Evolutionary conservation across 164 flowering plant species (phyloP), one percentile per base, ranked within the genome.

Genomic region (Annona cherimola): DNA sequence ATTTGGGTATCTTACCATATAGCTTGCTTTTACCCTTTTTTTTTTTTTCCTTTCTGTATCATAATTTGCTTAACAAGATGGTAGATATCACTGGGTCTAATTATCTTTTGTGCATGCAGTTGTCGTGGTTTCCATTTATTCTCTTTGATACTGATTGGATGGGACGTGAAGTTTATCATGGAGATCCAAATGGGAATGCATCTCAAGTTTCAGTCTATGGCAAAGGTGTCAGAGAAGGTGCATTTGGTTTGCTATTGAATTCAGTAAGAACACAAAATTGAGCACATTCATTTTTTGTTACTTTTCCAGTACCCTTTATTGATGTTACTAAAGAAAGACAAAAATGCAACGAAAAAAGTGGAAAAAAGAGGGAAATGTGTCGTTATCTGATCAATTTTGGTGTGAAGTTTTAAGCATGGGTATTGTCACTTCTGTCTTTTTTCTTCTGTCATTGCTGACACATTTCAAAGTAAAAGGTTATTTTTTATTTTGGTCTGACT

Each of bases 161-260:
- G 98, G 99, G 99, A 42, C 89, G 96, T 74, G 99, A 95, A 81
- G 98, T 95, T 73, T 91, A 86, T 82, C 93, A 91, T 79, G 98
- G 99, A 54, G 86, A 95, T 80, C 99, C 98, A 20, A 91, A 87
- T 64, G 97, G 98, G 74, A 72, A 75, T 76, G 11, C 55, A 50
- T 5, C 79, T 71, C 84, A 86, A 77, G 81, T 86, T 46, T 67
- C 75, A 71, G 86, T 84, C 66, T 95, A 93, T 85, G 89, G 88
- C 74, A 84, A 82, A 75, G 99, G 99, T 77, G 97, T 95, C 74
- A 86, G 99, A 87, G 93, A 90, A 89, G 99, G 99, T 91, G 97
- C 99, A 84, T 89, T 95, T 84, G 99, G 99, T 87, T 91, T 95
- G 91, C 94, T 95, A 83, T 87, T 95, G 91, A 95, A 95, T 86